Percentiles rank a stretch among this genome's conserved stretches.
These are phyloP conservation scores for Stagonosporopsis chrysanthemi DNA, from an alignment of 2,329 filamentous ascomycete genomes.

Conservation along the genomic window DNA sequence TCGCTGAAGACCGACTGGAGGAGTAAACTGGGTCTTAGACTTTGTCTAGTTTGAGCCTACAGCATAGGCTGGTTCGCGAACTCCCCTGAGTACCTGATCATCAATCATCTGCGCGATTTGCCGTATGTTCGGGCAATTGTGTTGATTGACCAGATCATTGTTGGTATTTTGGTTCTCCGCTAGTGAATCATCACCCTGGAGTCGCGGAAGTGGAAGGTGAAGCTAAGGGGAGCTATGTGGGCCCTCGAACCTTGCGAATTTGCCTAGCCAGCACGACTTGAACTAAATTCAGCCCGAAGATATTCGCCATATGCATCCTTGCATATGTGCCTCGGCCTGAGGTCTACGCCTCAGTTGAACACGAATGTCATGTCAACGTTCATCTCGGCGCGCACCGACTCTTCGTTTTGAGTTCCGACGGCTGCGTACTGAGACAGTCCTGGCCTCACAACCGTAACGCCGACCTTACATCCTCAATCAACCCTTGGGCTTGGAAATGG, in stretches of 20 bases:
- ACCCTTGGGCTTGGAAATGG: neutral
- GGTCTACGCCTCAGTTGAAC: neutral
- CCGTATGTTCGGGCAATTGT: neutral
- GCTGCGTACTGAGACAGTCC: neutral
- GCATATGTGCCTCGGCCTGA: neutral
- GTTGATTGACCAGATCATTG: neutral
- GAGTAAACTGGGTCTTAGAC: neutral
- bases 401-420: neutral
- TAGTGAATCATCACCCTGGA: neutral
- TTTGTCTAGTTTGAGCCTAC: neutral
- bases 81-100: constrained; percentile 2
- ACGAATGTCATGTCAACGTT: neutral
- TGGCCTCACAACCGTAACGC: neutral
- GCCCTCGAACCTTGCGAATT: constrained; percentile 9
- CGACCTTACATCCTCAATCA: neutral
- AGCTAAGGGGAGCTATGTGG: constrained; percentile 12
- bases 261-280: neutral
- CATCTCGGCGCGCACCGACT: neutral
- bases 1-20: neutral
- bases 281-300: neutral
- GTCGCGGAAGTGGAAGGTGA: constrained; percentile 17
- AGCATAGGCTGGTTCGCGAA: neutral
- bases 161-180: neutral
- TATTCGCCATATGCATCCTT: neutral
- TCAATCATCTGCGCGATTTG: constrained; percentile 6